Conservation (phyloP, 495 filamentous ascomycete species). For the Penicillium alfredii region DNA sequence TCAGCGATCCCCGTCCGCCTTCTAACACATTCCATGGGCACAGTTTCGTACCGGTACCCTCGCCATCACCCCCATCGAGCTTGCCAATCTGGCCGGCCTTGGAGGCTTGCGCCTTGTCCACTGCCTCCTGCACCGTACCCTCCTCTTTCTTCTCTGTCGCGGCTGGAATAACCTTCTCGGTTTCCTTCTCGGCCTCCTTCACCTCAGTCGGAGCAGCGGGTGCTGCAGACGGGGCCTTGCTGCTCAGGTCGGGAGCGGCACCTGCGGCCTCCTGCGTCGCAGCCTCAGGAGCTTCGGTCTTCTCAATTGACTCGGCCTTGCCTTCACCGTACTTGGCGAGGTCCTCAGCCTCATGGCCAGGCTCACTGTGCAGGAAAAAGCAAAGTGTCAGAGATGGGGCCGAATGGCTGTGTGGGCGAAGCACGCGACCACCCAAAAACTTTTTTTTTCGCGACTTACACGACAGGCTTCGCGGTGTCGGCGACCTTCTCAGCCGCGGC, state of each 20-base stretch:
- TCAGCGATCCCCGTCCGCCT: too few relatives aligned
- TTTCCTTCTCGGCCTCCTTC: constrained; percentile 8
- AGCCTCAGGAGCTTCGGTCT: constrained; percentile 19
- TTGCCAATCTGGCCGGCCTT: constrained; percentile 17
- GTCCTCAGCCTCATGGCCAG: constrained; percentile 38
- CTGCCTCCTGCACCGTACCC: constrained; percentile 14
- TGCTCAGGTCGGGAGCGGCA: constrained; percentile 14
- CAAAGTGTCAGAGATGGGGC: constrained; percentile 1
- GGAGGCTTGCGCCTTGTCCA: constrained; percentile 27
- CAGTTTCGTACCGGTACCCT: constrained; percentile 14
- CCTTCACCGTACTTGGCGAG: constrained; percentile 30
- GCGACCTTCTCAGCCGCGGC: constrained; percentile 29
- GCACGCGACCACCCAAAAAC: constrained; percentile 11
- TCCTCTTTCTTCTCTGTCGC: constrained; percentile 17
- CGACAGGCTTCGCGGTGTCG: constrained; percentile 32
- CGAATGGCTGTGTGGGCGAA: too few relatives aligned
- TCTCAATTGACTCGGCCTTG: constrained; percentile 19
- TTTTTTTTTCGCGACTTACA: constrained; percentile 32
- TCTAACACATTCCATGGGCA: too few relatives aligned
- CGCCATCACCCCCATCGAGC: constrained; percentile 11
- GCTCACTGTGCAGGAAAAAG: constrained; percentile 21
- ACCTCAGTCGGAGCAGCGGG: constrained; percentile 13
- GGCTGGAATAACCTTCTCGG: constrained; percentile 13
- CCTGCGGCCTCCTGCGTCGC: constrained; percentile 22
- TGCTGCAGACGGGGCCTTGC: constrained; percentile 17